Percentiles rank a stretch among this genome's conserved stretches.
Evolutionary conservation across 768 basidiomycete genomes (phyloP).

Genomic region (Hortiboletus flavorubellus): DNA sequence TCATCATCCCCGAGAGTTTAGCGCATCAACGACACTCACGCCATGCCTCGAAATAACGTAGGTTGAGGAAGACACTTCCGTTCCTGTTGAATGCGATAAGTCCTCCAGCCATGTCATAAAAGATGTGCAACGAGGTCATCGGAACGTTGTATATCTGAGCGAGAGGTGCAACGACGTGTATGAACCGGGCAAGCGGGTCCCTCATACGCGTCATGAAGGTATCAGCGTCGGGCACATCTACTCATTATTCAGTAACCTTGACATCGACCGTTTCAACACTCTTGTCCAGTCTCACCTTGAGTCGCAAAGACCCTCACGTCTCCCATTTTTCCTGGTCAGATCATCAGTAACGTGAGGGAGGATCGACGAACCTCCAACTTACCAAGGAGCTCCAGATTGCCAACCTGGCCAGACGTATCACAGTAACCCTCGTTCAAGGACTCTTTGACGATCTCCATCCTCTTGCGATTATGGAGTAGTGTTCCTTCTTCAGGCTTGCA

Average conservation of each 20-base stretch:
- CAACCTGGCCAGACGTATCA: constrained; percentile 63
- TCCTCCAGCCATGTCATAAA: constrained; percentile 76
- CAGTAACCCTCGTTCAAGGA: constrained; percentile 81
- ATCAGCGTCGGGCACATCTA: constrained; percentile 56
- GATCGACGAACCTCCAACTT: constrained; percentile 13
- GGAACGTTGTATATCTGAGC: constrained; percentile 73
- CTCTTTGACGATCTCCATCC: constrained; percentile 72
- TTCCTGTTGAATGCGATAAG: constrained; percentile 92
- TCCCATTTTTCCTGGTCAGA: constrained; percentile 52
- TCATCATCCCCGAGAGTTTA: background rate
- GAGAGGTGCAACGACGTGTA: constrained; percentile 64
- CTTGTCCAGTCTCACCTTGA: constrained; percentile 42
- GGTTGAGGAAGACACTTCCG: constrained; percentile 84
- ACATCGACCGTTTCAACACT: background rate
- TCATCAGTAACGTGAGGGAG: constrained; percentile 1
- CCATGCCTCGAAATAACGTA: constrained; percentile 83
- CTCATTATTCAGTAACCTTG: constrained; percentile 1
- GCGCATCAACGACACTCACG: constrained; percentile 49
- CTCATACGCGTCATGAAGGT: constrained; percentile 50
- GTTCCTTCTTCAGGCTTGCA: constrained; percentile 67
- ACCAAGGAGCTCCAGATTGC: constrained; percentile 64
- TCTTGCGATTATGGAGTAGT: constrained; percentile 58
- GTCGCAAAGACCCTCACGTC: constrained; percentile 61
- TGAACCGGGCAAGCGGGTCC: constrained; percentile 67
- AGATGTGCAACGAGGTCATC: constrained; percentile 73